Conservation (phyloP, 2,329 filamentous ascomycete species). For the Alternaria longipes region DNA sequence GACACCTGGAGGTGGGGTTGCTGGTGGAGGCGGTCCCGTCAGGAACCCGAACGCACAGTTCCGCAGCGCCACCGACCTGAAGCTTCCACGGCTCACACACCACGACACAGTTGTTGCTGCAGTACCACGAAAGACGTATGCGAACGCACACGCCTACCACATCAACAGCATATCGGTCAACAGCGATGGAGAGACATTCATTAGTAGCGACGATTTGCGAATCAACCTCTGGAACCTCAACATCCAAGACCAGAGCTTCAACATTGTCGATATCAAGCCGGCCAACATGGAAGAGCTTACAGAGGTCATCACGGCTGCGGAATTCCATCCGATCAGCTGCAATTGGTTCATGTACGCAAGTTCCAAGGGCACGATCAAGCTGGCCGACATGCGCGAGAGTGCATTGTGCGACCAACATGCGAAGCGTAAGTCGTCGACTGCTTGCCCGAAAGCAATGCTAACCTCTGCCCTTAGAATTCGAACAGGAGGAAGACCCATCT, state of each 20-base stretch:
- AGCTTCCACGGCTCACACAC: constrained; percentile 94
- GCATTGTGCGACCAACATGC: constrained; percentile 95
- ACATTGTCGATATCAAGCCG: constrained; percentile 99
- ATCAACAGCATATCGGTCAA: constrained; percentile 99
- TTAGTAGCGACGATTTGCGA: constrained; percentile 95
- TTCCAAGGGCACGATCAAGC: constrained; percentile 98
- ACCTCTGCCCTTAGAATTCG: constrained; percentile 74
- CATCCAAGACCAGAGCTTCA: constrained; percentile 99
- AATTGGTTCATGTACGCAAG: constrained; percentile 99
- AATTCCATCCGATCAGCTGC: constrained; percentile 96
- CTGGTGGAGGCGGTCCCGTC: constrained; percentile 80
- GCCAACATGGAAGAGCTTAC: constrained; percentile 99
- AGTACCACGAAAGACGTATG: constrained; percentile 93
- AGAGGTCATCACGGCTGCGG: constrained; percentile 96
- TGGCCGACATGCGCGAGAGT: constrained; percentile 97
- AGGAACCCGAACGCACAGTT: constrained; percentile 79
- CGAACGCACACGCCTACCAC: constrained; percentile 98
- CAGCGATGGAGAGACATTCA: constrained; percentile 98
- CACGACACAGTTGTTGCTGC: constrained; percentile 98
- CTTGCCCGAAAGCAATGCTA: constrained; percentile 6
- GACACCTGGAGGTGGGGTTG: constrained; percentile 75
- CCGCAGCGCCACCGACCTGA: constrained; percentile 81
- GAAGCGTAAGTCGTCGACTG: constrained; percentile 75
- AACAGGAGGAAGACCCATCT: constrained; percentile 97
- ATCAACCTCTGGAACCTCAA: constrained; percentile 99